Evolutionary conservation across 2,329 filamentous ascomycete genomes (phyloP), one percentile per base, ranked within the genome.

Genomic region (Diaporthe sp.): DNA sequence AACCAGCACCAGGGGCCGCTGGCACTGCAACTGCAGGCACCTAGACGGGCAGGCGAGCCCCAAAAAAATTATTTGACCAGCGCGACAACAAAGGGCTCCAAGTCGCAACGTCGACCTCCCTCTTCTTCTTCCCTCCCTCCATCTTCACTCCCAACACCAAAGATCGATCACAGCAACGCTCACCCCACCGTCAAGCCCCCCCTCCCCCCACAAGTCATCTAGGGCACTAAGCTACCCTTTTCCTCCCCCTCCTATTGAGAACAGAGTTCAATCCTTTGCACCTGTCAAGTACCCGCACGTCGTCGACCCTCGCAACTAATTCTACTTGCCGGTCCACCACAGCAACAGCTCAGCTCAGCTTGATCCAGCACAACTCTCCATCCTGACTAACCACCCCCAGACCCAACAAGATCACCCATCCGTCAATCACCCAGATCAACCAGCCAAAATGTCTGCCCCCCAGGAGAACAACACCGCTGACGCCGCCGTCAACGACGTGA

Each of bases 151-250:
- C 77, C 76, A 79, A 77, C 75, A 76, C 51, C 74, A 74, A 83
- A 81, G 79, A 84, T 82, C 82, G 81, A 81, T 81, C 79, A 79
- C 75, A 79, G 77, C 77, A 78, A 78, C 82, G 82, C 82, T 83
- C 84, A 86, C 83, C 84, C 84, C 83, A 69, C 74, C 78, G 77
- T 79, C 78, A 80, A 79, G 77, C 78, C 80, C 80, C 81, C 79
- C 79, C 81, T 78, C 78, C 80, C 79, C 79, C 82, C 62, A 72
- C 84, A 82, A 82, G 82, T 82, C 86, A 86, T 92, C 94, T 95
- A 95, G 94, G 94, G 94, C 94, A 95, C 94, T 87, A 91, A 95
- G 94, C 94, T 94, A 95, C 94, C 94, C 94, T 95, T 89, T 86
- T 85, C 87, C 87, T 88, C 89, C 91, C 89, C 89, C 76, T 77